A percentile compares a stretch with the other conserved stretches of the same genome.
phyloP scores from a whole-genome alignment of 768 basidiomycete species.

The Auricularia sp. region DNA sequence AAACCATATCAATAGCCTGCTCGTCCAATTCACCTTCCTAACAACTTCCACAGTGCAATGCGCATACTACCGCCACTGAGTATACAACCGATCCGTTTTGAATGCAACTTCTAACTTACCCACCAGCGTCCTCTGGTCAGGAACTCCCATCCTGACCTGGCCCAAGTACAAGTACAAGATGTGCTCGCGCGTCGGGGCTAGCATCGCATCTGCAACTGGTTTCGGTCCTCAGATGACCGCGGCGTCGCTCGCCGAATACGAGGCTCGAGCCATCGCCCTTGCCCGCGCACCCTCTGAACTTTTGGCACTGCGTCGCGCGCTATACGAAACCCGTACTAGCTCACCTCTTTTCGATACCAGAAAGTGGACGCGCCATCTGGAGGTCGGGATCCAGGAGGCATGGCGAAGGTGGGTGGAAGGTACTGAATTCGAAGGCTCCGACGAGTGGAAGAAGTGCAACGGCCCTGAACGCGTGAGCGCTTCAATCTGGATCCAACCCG shows the following conservation, averaged over 20 bases:
- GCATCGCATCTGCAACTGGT: slow-evolving; percentile 38
- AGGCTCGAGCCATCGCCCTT: slow-evolving; percentile 34
- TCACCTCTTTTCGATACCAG: slow-evolving; percentile 41
- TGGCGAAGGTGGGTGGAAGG: slow-evolving; percentile 43
- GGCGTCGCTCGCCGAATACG: slow-evolving; percentile 33
- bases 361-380: slow-evolving; percentile 38
- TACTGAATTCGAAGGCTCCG: slow-evolving; percentile 25
- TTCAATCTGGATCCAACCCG: slow-evolving; percentile 21
- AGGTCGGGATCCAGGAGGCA: slow-evolving; percentile 32
- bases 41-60: slow-evolving; percentile 32
- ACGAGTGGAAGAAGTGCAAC: slow-evolving; percentile 28
- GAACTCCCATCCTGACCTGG: slow-evolving; percentile 41
- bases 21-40: no score
- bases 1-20: no score
- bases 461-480: slow-evolving; percentile 21
- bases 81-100: slow-evolving; percentile 11
- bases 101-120: slow-evolving; percentile 2
- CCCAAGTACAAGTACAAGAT: slow-evolving; percentile 39
- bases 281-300: slow-evolving; percentile 31
- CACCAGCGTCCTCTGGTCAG: slow-evolving; percentile 40
- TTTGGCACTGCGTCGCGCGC: slow-evolving; percentile 28
- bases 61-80: slow-evolving; percentile 44
- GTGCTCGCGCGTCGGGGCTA: slow-evolving; percentile 41
- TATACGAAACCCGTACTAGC: slow-evolving; percentile 32
- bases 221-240: slow-evolving; percentile 41